Base-by-base conservation (phyloP, 495 filamentous ascomycete genomes). In the Pyronema omphalodes region DNA sequence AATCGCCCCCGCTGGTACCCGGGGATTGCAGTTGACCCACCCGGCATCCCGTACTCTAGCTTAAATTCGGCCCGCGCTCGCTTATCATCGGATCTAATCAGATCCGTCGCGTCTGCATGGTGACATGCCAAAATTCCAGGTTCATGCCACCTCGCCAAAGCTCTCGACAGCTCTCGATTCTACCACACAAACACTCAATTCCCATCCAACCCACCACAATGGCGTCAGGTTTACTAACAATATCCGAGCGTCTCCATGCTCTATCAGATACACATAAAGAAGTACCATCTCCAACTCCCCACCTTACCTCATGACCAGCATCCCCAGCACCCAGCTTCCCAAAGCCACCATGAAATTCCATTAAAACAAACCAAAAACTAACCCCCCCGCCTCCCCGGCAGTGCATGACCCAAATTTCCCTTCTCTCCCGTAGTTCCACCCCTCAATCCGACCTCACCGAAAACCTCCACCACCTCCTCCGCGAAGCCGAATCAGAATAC, bases 401-500 rank as follows among this genome's bases (percentile, higher is more conserved):
- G 62, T 61, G 62, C 53, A 65, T 61, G 62, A 11, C 52, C 43
- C 49, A 58, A 44, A 65, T 65, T 52, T 23, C 62, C 9, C 52
- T 53, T 8, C 62, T 65, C 52, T 58, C 58, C 1, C 65, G 65
- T 34, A 58, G 65, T 45, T 60, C 55, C 3, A 51, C 57, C 11
- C 4, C 52, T 1, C 48, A 45, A 6, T 54, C 48, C 15, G 91
- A 94, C 63, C 76, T 98, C 7, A 77, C 77, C 48, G 68, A 76
- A 18, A 86, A 91, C 64, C 94, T 95, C 53, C 86, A 86, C 60
- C 76, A 84, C 58, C 73, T 74, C 51, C 69, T 98, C 46, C 84
- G 86, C 61, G 84, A 91, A 52, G 78, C 85, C 46, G 86, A 95
- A 65, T 80, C 88, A 36, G 85, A 94, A 54, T 74, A 94, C 46